These are phyloP conservation scores for Auriculariales sp. DNA, from an alignment of 768 basidiomycete species.

Conservation along the genomic window DNA sequence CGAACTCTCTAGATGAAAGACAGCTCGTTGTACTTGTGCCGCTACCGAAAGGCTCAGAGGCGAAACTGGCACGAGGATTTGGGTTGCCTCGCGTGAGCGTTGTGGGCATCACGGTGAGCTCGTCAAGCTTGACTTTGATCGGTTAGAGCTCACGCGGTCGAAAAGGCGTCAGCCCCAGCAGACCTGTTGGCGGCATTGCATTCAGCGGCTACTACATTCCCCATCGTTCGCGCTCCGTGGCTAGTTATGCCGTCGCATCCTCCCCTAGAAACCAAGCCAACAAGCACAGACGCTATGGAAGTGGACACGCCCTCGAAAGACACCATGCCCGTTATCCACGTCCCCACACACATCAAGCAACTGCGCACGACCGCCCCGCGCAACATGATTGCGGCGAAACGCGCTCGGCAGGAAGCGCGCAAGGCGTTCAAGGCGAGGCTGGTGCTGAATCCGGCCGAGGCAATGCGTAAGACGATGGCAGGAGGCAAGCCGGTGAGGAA, in stretches of 20 bases:
- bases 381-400: constrained; percentile 62
- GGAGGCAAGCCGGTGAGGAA: background rate
- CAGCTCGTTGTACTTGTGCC: constrained; percentile 29
- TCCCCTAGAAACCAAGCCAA: constrained; percentile 8
- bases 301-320: background rate
- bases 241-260: constrained; percentile 18
- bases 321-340: constrained; percentile 16
- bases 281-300: background rate
- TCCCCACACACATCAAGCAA: constrained; percentile 74
- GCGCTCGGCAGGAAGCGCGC: constrained; percentile 35
- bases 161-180: constrained; percentile 17
- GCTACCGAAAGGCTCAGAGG: constrained; percentile 55
- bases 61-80: constrained; percentile 39
- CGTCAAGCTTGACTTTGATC: constrained; percentile 1
- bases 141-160: background rate
- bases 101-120: constrained; percentile 50
- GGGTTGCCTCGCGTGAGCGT: constrained; percentile 54
- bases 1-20: constrained; percentile 15
- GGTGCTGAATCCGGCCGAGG: background rate
- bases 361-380: constrained; percentile 62
- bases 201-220: constrained; percentile 20
- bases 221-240: constrained; percentile 54
- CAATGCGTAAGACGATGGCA: background rate
- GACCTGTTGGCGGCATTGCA: constrained; percentile 26
- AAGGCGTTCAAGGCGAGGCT: constrained; percentile 28